phyloP scores from a whole-genome alignment of 495 filamentous ascomycete genomes.

The Aspergillus ellipticus region DNA sequence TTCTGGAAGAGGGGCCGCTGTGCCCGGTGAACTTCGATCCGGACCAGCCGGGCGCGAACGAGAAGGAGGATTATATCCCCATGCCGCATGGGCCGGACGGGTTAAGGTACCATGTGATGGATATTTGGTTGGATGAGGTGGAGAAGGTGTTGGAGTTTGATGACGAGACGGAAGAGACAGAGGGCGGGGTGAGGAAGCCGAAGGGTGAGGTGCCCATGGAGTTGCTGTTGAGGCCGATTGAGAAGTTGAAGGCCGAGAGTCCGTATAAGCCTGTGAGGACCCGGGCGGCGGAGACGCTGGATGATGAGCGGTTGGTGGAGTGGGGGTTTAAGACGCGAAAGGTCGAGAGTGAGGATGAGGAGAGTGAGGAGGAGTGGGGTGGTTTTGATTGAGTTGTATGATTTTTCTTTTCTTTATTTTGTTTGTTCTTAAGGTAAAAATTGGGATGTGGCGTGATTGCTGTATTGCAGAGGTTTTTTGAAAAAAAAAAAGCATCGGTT shows the following conservation, averaged over 20 bases:
- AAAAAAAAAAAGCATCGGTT: background rate
- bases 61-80: conserved; percentile 29
- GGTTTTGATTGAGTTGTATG: conserved; percentile 63
- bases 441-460: background rate
- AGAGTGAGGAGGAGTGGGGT: conserved; percentile 61
- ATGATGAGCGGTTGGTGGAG: conserved; percentile 67
- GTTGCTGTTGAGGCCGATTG: conserved; percentile 56
- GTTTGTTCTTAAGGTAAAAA: background rate
- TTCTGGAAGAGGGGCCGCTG: conserved; percentile 42
- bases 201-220: conserved; percentile 45
- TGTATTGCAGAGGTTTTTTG: background rate
- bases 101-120: conserved; percentile 79
- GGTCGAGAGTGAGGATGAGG: conserved; percentile 34
- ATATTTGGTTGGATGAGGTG: conserved; percentile 87
- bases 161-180: conserved; percentile 31
- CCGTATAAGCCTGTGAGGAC: conserved; percentile 68
- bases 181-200: conserved; percentile 29
- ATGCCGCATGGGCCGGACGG: conserved; percentile 66
- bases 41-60: conserved; percentile 27
- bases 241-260: conserved; percentile 51
- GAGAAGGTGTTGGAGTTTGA: conserved; percentile 62
- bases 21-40: conserved; percentile 44
- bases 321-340: conserved; percentile 48
- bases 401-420: conserved; percentile 1
- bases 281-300: conserved; percentile 66